Evolutionary conservation across 2,329 filamentous ascomycete species (phyloP), one percentile per base, ranked within the genome.

Genomic region (Trichoderma atrobrunneum): DNA sequence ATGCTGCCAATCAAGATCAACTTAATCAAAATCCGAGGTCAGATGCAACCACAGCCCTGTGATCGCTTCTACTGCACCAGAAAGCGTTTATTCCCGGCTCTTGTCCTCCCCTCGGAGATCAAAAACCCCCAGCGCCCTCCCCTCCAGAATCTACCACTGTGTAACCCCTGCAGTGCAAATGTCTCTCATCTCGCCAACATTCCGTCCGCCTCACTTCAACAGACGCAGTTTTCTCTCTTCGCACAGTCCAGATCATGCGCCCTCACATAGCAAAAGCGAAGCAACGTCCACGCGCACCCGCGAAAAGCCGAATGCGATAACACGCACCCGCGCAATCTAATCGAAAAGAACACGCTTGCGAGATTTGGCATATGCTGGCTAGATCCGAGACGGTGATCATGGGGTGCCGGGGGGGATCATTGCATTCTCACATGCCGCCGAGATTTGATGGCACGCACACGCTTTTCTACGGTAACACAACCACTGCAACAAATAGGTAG

Each of bases 241-340:
- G 64, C 64, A 57, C 48, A 21, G 24, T 63, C 21, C 8, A 67
- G 64, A 67, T 67, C 51, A 67, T 67, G 64, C 54, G 51, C 30
- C 51, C 1, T 1, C 36, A 18, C 0, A 39, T 18, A 39, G 36
- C n/a, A 21, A n/a, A 43, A 24, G 34, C 8, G 26, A 24, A 14
- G 60, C 14, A 2, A 16, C 39, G 60, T 43, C 60, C 56, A 69
- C 39, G 66, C 56, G 56, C 66, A 10, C 60, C 32, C 21, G 4
- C 43, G 8, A 48, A n/a, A 32, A 39, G 10, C 16, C 21, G 43
- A 21, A 51, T 24, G 43, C 43, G 43, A 51, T n/a, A 39, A 39
- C 16, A 8, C 36, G 36, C 36, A 51, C 6, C 14, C 14, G 14
- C n/a, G n/a, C 43, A 51, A 51, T 24, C n/a, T 51, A 12, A 51